Evolutionary conservation across 108 stramenopile species (phyloP).

Genomic region (Cyclotella sp.): DNA sequence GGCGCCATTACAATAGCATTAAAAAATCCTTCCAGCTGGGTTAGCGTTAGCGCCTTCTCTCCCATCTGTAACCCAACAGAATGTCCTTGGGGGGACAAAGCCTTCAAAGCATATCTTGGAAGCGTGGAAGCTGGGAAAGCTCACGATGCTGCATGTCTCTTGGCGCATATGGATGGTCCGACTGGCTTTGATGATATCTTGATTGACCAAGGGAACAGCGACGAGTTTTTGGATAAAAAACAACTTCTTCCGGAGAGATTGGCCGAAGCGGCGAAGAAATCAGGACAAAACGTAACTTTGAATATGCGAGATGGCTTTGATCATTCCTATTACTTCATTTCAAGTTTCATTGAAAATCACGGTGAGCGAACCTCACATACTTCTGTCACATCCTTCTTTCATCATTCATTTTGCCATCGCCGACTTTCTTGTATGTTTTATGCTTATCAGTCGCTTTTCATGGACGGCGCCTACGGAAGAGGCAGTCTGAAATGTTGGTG

Average conservation of each 20-base stretch:
- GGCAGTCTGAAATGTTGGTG: conserved; percentile 28
- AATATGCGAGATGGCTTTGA: conserved; percentile 91
- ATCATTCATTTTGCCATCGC: neutral
- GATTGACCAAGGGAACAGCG: conserved; percentile 81
- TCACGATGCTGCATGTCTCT: conserved; percentile 91
- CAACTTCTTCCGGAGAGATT: conserved; percentile 70
- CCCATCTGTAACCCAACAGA: conserved; percentile 95
- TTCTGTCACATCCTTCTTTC: neutral
- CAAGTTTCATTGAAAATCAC: conserved; percentile 89
- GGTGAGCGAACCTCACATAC: neutral
- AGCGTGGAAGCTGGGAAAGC: conserved; percentile 76
- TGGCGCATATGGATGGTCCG: conserved; percentile 43
- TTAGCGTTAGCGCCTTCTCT: conserved; percentile 90
- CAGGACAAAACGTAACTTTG: conserved; percentile 73
- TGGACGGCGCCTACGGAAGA: conserved; percentile 63
- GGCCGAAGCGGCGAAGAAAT: conserved; percentile 61
- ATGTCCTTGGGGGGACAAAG: conserved; percentile 97
- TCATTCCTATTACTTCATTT: conserved; percentile 94
- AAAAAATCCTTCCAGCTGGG: conserved; percentile 59
- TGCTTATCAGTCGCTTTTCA: conserved; percentile 69
- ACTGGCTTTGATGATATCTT: conserved; percentile 76
- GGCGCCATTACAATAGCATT: conserved; percentile 86
- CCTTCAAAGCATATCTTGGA: conserved; percentile 94
- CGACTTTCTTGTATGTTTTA: neutral
- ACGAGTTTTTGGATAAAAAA: conserved; percentile 65